Base-by-base conservation (phyloP, 768 basidiomycete genomes). In the Mycena albidolilacea region DNA sequence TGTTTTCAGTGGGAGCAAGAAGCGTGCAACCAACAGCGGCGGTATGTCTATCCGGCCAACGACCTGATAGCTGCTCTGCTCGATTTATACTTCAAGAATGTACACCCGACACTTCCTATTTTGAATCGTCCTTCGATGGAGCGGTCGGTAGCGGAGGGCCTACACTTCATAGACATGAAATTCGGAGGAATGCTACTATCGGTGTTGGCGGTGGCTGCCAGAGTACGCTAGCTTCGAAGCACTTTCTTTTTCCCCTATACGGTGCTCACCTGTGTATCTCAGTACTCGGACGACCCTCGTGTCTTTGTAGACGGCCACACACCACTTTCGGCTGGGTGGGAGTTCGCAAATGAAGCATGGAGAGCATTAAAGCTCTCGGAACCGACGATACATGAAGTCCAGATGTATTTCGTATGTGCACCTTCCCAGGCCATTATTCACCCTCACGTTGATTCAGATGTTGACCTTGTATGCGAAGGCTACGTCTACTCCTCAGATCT, bases 321-420 rank as follows among this genome's bases (percentile, higher is more conserved):
- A 48, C 79, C 83, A 3, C 82, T 86, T 35, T 88, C 88, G 10
- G 79, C 85, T 30, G 91, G 91, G 0, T 92, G 90, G 89, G 85
- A 86, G 75, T 93, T 87, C 77, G 88, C 89, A 71, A 77, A 81
- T 30, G 90, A 93, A 79, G 88, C 94, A 7, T 87, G 91, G 64
- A 85, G 88, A 70, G 85, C 91, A 61, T 86, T 89, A 69, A 88
- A 88, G 78, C 86, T 85, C 0, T 81, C 93, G 0, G 85, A 87
- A 14, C 88, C 92, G 2, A 83, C 86, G 7, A 76, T 96, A 64
- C 90, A 90, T 78, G 93, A 95, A 75, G 81, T 97, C 30, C 95
- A 97, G 78, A 86, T 85, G 21, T 90, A 90, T 30, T 30, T 30
- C 30, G 30, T 30, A 30, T 30, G 30, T 30, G 30, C 30, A 30